These are phyloP conservation scores for Croton laevigatus DNA, from an alignment of 441 rosid species.

Conservation along the genomic window DNA sequence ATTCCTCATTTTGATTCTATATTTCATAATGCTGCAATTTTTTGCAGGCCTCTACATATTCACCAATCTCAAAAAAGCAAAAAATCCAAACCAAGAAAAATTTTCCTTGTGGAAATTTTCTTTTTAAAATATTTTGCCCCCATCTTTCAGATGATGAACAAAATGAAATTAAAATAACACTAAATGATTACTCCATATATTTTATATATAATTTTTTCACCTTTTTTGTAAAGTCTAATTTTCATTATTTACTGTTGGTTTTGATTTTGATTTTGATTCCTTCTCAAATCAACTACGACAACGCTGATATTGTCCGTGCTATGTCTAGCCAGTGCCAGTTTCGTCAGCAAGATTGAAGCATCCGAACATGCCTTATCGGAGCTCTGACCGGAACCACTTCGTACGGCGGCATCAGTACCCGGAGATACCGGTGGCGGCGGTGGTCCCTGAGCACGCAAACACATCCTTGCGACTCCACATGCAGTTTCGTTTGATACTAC, in stretches of 20 bases:
- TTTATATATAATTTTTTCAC: not conserved
- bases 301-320: constrained; percentile 78
- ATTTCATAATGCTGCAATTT: too few relatives aligned
- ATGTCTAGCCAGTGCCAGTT: constrained; percentile 69
- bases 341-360: constrained; percentile 68
- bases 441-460: constrained; percentile 43
- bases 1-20: too few relatives aligned
- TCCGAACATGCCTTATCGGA: constrained; percentile 71
- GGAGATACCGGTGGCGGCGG: constrained; percentile 24
- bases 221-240: not conserved
- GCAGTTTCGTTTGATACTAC: constrained; percentile 86
- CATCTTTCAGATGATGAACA: not conserved
- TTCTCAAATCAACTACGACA: constrained; percentile 78
- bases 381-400: constrained; percentile 29
- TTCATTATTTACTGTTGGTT: not conserved
- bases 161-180: not conserved
- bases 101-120: not conserved
- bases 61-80: too few relatives aligned
- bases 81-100: not conserved
- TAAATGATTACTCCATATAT: not conserved
- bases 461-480: constrained; percentile 73
- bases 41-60: too few relatives aligned
- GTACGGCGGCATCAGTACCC: constrained; percentile 23
- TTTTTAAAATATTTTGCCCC: not conserved
- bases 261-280: constrained; percentile 13